Conservation (phyloP, 257 asterid genomes). For the Dorcoceras hygrometricum region DNA sequence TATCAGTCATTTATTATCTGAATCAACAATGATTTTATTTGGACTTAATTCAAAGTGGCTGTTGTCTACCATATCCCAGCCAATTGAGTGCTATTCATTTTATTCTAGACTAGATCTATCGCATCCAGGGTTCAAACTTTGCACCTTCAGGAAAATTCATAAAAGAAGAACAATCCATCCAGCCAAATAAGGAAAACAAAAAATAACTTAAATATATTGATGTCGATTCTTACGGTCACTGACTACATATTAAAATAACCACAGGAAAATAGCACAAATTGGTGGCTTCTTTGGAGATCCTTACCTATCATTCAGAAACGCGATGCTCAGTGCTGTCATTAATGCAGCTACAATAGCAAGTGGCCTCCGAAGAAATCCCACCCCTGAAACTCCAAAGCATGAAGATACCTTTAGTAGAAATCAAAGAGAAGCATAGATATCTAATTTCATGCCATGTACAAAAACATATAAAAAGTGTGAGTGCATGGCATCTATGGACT, state of each 20-base stretch:
- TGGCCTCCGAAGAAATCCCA: constrained; percentile 82
- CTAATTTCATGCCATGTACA: constrained; percentile 7
- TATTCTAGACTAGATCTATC: not conserved
- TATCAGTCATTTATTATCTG: not conserved
- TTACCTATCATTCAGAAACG: constrained; percentile 92
- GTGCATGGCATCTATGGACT: constrained; percentile 20
- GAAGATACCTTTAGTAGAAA: constrained; percentile 15
- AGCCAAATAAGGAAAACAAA: constrained; percentile 12
- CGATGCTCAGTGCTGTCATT: constrained; percentile 76
- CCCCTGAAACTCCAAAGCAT: constrained; percentile 47
- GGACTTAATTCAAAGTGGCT: not conserved
- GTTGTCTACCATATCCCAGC: not conserved
- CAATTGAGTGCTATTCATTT: not conserved
- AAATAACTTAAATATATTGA: not conserved
- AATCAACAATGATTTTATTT: no score
- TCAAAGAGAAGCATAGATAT: constrained; percentile 7
- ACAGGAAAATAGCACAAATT: not conserved
- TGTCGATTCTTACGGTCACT: not conserved
- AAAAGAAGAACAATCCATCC: constrained; percentile 3
- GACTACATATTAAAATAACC: not conserved
- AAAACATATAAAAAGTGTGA: not conserved
- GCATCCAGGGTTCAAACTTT: not conserved
- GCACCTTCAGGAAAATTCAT: constrained; percentile 11
- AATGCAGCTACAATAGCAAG: constrained; percentile 81
- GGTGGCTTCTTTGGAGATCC: not conserved